Percentiles rank a stretch among this genome's conserved stretches.
Conservation (phyloP, 257 asterid species). For the Nicotiana benthamiana region DNA sequence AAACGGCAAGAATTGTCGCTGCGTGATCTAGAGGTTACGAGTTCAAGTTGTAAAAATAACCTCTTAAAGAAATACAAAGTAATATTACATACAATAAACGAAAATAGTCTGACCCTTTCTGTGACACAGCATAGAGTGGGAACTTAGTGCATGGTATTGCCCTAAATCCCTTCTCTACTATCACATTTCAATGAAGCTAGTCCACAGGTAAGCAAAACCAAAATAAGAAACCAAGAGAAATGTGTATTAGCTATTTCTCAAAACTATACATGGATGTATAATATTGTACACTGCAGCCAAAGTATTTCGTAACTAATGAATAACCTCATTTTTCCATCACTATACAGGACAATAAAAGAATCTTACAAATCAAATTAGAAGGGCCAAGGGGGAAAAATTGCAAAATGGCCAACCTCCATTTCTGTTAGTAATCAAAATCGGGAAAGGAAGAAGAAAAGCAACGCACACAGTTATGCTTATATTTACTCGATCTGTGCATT, state of each 20-base stretch:
- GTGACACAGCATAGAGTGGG: rapidly evolving
- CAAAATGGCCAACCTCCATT: slow-evolving; percentile 4
- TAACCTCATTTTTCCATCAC: neutral
- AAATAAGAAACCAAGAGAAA: neutral
- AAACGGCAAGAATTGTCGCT: no score
- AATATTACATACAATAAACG: no score
- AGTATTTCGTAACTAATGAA: neutral
- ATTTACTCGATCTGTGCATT: slow-evolving; percentile 31
- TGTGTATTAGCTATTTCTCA: slow-evolving; percentile 1
- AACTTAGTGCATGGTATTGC: no score
- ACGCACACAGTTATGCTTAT: neutral
- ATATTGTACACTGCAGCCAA: neutral
- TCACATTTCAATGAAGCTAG: no score
- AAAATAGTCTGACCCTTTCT: no score
- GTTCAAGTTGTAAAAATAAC: no score
- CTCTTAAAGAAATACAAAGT: no score
- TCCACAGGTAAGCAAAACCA: neutral
- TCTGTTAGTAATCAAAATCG: neutral
- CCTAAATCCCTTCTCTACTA: no score
- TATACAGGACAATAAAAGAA: neutral
- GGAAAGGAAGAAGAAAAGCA: neutral
- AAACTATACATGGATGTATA: neutral
- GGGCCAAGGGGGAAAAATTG: neutral
- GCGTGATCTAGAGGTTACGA: no score
- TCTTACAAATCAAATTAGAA: neutral